A percentile compares a stretch with the other conserved stretches of the same genome.
phyloP scores from a whole-genome alignment of 371 early-diverging fungal species.

The Apophysomyces trapeziformis region DNA sequence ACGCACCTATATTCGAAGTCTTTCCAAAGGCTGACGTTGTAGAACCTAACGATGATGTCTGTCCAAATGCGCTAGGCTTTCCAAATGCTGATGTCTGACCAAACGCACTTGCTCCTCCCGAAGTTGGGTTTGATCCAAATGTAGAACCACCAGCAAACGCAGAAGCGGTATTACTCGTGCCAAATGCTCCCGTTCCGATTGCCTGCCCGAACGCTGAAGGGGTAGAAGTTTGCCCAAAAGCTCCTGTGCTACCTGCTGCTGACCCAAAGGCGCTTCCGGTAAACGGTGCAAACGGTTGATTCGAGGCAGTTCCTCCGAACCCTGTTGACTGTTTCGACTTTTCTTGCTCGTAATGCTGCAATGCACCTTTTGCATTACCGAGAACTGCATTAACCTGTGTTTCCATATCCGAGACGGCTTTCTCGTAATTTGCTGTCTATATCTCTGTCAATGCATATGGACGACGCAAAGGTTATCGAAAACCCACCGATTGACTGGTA shows the following conservation, averaged over 20 bases:
- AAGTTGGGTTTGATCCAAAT: conserved; percentile 14
- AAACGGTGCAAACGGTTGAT: conserved; percentile 40
- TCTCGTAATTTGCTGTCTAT: conserved; percentile 34
- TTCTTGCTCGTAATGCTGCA: conserved; percentile 46
- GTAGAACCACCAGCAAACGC: conserved; percentile 22
- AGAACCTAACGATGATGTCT: no score
- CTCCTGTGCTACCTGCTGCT: conserved; percentile 5
- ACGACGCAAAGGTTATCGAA: background rate
- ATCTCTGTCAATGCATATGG: background rate
- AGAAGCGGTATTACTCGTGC: background rate
- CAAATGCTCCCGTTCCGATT: background rate
- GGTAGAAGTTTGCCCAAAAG: conserved; percentile 13
- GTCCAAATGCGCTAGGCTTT: no score
- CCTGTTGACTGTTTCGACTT: conserved; percentile 31
- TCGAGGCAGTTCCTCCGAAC: conserved; percentile 30
- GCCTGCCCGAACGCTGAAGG: conserved; percentile 19
- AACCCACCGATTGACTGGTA: conserved; percentile 45
- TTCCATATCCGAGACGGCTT: conserved; percentile 31
- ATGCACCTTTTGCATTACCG: conserved; percentile 32
- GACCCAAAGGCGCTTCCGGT: conserved; percentile 17
- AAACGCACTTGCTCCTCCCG: conserved; percentile 22
- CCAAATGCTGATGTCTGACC: conserved; percentile 15
- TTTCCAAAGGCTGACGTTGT: no score
- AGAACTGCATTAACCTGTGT: conserved; percentile 41
- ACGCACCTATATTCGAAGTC: conserved; percentile 14